phyloP scores from a whole-genome alignment of 116 monocot genomes.

The Trichopus zeylanicus region DNA sequence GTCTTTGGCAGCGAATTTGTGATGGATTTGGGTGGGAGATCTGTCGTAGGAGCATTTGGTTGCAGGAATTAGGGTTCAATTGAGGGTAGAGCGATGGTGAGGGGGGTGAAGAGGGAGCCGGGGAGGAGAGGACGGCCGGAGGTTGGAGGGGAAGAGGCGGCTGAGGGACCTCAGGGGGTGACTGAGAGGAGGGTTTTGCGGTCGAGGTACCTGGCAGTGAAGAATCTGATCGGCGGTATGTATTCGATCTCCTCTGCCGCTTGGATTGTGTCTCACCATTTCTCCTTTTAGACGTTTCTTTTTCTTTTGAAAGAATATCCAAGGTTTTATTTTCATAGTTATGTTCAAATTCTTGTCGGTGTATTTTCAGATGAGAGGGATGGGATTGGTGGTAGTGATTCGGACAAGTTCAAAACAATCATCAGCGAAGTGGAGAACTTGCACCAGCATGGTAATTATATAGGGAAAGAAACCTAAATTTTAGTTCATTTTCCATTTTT shows the following conservation, averaged over 20 bases:
- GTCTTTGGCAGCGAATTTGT: background rate
- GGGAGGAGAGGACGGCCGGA: background rate
- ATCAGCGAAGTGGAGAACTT: constrained; percentile 30
- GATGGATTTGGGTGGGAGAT: too few relatives aligned
- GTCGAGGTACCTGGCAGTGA: constrained; percentile 30
- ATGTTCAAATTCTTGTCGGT: background rate
- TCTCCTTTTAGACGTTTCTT: too few relatives aligned
- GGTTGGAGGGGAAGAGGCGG: background rate
- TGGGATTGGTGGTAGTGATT: constrained; percentile 12
- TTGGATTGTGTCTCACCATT: too few relatives aligned
- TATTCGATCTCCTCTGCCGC: background rate
- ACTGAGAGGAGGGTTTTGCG: constrained; percentile 26
- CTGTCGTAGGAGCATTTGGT: too few relatives aligned
- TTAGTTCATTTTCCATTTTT: too few relatives aligned
- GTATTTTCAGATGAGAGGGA: constrained; percentile 29
- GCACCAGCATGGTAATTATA: constrained; percentile 31
- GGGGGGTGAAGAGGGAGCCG: constrained; percentile 6
- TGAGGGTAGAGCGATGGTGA: background rate
- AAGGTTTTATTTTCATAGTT: background rate
- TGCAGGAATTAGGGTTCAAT: background rate
- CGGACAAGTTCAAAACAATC: constrained; percentile 28
- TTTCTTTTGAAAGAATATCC: background rate
- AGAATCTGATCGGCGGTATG: constrained; percentile 27
- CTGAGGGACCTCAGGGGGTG: constrained; percentile 2
- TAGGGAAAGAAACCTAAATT: too few relatives aligned